These are phyloP conservation scores for Macrolepiota albuminosa DNA, from an alignment of 768 basidiomycete species.

Conservation along the genomic window DNA sequence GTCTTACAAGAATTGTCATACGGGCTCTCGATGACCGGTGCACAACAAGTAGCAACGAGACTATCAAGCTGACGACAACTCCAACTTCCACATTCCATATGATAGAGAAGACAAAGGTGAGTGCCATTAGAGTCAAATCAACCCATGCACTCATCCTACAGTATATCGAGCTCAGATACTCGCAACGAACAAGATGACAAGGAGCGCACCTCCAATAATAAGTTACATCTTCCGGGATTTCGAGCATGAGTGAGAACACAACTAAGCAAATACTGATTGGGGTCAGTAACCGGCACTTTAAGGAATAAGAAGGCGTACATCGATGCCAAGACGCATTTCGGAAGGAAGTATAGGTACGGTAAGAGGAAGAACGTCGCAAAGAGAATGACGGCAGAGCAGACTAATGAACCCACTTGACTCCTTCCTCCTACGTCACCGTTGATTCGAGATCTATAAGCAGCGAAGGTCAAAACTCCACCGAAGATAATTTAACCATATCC, in stretches of 20 bases:
- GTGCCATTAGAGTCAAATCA: constrained; percentile 79
- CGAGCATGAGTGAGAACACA: constrained; percentile 77
- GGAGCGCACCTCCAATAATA: constrained; percentile 75
- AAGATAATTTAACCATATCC: constrained; percentile 3
- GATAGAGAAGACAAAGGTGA: constrained; percentile 86
- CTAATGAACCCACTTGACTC: constrained; percentile 84
- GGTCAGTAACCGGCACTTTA: background rate
- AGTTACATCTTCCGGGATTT: constrained; percentile 81
- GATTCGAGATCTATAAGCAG: constrained; percentile 60
- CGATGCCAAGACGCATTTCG: constrained; percentile 85
- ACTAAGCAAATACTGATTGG: constrained; percentile 70
- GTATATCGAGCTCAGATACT: background rate
- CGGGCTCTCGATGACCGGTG: constrained; percentile 83
- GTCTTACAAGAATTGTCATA: constrained; percentile 80
- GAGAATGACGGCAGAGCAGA: constrained; percentile 70
- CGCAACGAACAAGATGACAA: background rate
- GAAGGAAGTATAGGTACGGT: constrained; percentile 79
- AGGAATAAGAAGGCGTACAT: constrained; percentile 48
- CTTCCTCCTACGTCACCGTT: constrained; percentile 87
- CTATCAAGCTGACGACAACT: constrained; percentile 81
- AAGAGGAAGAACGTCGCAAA: constrained; percentile 88
- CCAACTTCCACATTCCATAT: constrained; percentile 92
- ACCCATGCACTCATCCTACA: constrained; percentile 87
- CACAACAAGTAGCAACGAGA: constrained; percentile 86
- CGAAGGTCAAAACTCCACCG: constrained; percentile 4